These are phyloP conservation scores for Acorus gramineus DNA, from an alignment of 106 monocot genomes.

Conservation along the genomic window DNA sequence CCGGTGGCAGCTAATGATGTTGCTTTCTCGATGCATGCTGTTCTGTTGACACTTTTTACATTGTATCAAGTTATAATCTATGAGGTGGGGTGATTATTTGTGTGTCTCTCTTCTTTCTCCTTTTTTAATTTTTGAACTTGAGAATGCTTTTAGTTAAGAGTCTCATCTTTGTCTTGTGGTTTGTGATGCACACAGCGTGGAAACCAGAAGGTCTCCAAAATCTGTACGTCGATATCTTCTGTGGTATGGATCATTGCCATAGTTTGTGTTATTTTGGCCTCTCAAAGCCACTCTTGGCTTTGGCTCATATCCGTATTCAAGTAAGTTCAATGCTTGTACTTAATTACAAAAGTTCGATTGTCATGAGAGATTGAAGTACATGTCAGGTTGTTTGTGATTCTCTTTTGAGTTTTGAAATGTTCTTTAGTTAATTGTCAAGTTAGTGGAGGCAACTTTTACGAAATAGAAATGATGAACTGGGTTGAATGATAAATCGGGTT, in stretches of 20 bases:
- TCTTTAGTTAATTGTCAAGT: too few relatives aligned
- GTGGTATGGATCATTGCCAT: slow-evolving; percentile 50
- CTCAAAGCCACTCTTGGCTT: slow-evolving; percentile 75
- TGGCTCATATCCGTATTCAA: slow-evolving; percentile 87
- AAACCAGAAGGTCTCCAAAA: slow-evolving; percentile 72
- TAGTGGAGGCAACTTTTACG: too few relatives aligned
- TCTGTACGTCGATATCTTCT: slow-evolving; percentile 41
- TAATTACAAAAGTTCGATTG: too few relatives aligned
- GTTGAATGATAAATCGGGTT: too few relatives aligned
- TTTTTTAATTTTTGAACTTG: too few relatives aligned
- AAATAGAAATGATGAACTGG: too few relatives aligned
- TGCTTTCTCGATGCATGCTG: slow-evolving; percentile 92
- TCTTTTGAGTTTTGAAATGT: too few relatives aligned
- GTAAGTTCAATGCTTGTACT: slow-evolving; percentile 24
- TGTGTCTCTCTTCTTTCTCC: too few relatives aligned
- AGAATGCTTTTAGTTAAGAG: too few relatives aligned
- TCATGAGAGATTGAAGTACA: too few relatives aligned
- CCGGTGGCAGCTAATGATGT: slow-evolving; percentile 98
- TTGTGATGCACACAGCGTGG: slow-evolving; percentile 41
- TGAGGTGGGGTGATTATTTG: slow-evolving; percentile 39
- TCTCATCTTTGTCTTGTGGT: too few relatives aligned
- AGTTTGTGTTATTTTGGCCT: slow-evolving; percentile 65
- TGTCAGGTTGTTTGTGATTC: too few relatives aligned
- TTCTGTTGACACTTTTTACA: slow-evolving; percentile 70
- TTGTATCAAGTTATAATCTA: slow-evolving; percentile 80